phyloP scores from a whole-genome alignment of 495 filamentous ascomycete species.

The Talaromyces stipitatus region DNA sequence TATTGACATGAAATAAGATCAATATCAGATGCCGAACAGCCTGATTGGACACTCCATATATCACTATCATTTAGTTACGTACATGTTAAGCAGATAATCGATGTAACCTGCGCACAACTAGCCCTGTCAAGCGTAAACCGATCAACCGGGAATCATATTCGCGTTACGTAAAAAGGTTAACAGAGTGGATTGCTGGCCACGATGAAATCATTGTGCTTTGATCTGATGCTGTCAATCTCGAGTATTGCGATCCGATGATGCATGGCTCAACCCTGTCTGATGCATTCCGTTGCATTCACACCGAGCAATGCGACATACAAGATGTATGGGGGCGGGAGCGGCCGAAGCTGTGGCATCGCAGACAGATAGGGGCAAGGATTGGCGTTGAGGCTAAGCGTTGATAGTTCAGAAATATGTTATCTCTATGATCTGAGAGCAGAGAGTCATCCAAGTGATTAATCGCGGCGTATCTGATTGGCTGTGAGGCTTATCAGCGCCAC shows the following conservation, averaged over 20 bases:
- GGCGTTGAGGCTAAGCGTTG: background rate
- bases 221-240: background rate
- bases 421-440: background rate
- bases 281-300: background rate
- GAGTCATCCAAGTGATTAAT: background rate
- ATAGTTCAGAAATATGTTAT: background rate
- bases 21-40: no score
- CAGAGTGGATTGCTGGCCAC: background rate
- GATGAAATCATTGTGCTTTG: background rate
- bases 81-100: no score
- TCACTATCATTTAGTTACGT: no score
- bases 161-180: slow-evolving; percentile 3
- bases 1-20: no score
- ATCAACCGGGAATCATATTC: background rate
- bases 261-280: background rate
- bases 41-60: background rate
- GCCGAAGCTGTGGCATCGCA: background rate
- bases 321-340: slow-evolving; percentile 1
- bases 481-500: slow-evolving; percentile 1
- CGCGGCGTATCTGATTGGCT: background rate
- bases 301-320: background rate
- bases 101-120: background rate
- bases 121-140: background rate
- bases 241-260: background rate
- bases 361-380: background rate